phyloP scores from a whole-genome alignment of 495 filamentous ascomycete genomes.

The Penicillium riverlandense region DNA sequence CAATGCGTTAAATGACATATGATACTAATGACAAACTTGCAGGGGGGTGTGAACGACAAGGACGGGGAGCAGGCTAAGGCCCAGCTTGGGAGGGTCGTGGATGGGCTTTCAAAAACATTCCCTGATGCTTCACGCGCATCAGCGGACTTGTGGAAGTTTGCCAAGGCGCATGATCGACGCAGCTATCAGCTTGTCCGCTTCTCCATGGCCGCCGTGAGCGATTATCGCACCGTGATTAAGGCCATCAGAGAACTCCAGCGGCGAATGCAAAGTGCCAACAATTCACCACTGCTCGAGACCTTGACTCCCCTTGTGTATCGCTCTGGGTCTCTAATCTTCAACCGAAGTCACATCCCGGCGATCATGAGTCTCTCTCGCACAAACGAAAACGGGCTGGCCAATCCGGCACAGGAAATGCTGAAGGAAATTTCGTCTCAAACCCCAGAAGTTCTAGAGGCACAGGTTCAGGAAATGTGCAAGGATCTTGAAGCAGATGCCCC shows the following conservation, averaged over 20 bases:
- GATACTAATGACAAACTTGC: slow-evolving; percentile 5
- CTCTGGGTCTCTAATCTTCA: slow-evolving; percentile 77
- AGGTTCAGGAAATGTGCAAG: slow-evolving; percentile 87
- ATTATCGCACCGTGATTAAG: slow-evolving; percentile 83
- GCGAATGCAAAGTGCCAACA: slow-evolving; percentile 61
- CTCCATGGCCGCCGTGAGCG: slow-evolving; percentile 76
- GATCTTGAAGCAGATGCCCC: slow-evolving; percentile 76
- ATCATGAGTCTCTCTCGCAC: slow-evolving; percentile 81
- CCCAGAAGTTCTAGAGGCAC: slow-evolving; percentile 82
- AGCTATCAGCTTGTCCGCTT: slow-evolving; percentile 84
- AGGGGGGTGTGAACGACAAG: slow-evolving; percentile 75
- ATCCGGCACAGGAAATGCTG: slow-evolving; percentile 79
- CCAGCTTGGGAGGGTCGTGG: slow-evolving; percentile 57
- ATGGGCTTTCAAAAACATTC: slow-evolving; percentile 63
- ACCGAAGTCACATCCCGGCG: slow-evolving; percentile 83
- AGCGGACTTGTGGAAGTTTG: slow-evolving; percentile 80
- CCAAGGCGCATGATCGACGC: slow-evolving; percentile 83
- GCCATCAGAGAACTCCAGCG: slow-evolving; percentile 86
- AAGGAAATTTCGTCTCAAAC: slow-evolving; percentile 87
- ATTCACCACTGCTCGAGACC: slow-evolving; percentile 61
- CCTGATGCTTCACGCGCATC: slow-evolving; percentile 62
- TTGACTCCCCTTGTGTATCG: slow-evolving; percentile 79
- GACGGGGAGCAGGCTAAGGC: slow-evolving; percentile 60
- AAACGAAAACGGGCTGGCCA: slow-evolving; percentile 68
- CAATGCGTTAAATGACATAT: not conserved